These are phyloP conservation scores for Filobasidium floriforme DNA, from an alignment of 768 basidiomycete genomes.

Conservation along the genomic window DNA sequence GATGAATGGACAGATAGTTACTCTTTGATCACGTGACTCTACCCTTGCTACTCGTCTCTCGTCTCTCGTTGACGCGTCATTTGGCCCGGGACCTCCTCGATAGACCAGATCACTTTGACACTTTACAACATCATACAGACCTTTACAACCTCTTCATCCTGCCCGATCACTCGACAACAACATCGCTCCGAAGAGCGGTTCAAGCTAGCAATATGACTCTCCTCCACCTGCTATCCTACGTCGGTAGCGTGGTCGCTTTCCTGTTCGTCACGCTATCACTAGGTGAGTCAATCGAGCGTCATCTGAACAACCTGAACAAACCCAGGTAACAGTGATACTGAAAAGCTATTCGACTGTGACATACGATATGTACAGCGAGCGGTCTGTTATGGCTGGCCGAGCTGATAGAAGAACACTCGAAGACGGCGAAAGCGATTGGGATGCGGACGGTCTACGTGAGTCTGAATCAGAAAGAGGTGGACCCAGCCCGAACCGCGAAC, in stretches of 20 bases:
- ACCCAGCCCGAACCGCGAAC: background rate
- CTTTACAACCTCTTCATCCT: no score
- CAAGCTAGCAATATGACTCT: slow-evolving; percentile 28
- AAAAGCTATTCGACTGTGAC: no score
- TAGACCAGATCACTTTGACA: no score
- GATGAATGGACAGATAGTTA: no score
- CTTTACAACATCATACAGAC: no score
- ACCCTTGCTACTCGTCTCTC: no score
- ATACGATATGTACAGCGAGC: slow-evolving; percentile 69
- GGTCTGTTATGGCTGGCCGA: slow-evolving; percentile 90
- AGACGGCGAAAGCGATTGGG: slow-evolving; percentile 69
- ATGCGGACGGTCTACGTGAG: slow-evolving; percentile 81
- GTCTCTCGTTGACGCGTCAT: no score
- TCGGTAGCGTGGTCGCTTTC: slow-evolving; percentile 67
- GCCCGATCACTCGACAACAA: no score
- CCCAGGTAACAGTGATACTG: no score
- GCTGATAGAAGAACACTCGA: slow-evolving; percentile 87
- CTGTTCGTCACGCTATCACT: slow-evolving; percentile 85
- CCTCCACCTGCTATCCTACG: slow-evolving; percentile 51
- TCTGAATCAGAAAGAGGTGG: no score
- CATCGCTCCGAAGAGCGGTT: no score
- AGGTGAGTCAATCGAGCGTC: slow-evolving; percentile 53
- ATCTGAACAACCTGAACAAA: background rate
- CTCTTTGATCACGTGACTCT: background rate
- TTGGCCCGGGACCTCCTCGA: no score